Evolutionary conservation across 1,284 basidiomycete species (phyloP).

Genomic region (Prillingera fragicola): DNA sequence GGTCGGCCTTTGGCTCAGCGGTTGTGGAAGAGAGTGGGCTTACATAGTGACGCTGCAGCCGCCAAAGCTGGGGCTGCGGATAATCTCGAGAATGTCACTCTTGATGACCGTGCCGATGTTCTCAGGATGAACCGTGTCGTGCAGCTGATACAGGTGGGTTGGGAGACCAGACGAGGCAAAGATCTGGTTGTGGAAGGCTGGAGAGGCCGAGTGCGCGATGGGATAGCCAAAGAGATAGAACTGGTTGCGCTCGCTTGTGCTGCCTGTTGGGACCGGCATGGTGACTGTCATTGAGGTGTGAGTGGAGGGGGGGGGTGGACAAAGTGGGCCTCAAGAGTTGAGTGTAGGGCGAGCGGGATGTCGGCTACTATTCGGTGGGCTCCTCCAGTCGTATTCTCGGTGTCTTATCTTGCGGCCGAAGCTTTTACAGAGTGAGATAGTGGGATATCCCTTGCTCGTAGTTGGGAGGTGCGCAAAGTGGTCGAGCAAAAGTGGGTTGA

Average conservation of each 20-base stretch:
- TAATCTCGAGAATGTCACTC: conserved; percentile 2
- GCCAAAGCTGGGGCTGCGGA: conserved; percentile 59
- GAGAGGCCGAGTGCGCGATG: conserved; percentile 79
- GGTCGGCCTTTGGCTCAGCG: conserved; percentile 56
- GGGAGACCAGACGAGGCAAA: conserved; percentile 74
- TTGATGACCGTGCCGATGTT: conserved; percentile 1
- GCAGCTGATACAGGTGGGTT: conserved; percentile 2
- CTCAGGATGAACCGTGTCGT: conserved; percentile 7
- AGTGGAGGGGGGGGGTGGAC: too few species aligned
- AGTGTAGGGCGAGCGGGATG: too few species aligned
- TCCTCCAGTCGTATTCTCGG: too few species aligned
- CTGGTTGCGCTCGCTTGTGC: conserved; percentile 45
- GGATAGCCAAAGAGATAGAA: conserved; percentile 84
- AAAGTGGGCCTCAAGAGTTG: too few species aligned
- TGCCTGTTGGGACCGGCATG: neutral
- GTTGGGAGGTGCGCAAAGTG: too few species aligned
- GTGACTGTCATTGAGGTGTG: conserved; percentile 4
- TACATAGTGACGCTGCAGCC: conserved; percentile 77
- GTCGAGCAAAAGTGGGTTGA: too few species aligned
- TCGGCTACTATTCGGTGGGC: too few species aligned
- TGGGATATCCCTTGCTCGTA: too few species aligned
- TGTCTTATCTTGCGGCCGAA: too few species aligned
- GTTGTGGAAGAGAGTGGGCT: neutral
- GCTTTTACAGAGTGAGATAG: too few species aligned
- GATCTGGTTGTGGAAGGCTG: conserved; percentile 78